Conservation (phyloP, 495 filamentous ascomycete genomes). For the Clohesyomyces aquaticus region DNA sequence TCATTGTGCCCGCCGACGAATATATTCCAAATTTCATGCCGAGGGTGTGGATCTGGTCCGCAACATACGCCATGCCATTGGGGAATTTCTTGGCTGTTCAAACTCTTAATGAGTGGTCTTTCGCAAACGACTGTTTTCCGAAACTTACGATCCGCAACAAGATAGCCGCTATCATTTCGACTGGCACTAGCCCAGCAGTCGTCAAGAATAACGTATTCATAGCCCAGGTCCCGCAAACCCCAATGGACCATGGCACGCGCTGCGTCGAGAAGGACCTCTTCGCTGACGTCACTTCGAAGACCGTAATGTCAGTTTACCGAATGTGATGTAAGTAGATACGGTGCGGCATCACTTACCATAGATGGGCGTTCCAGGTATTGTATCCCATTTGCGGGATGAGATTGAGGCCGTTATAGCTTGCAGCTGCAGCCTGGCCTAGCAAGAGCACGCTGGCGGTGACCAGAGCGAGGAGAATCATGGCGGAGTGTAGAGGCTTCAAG, state of each 20-base stretch:
- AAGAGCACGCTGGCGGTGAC: too few species aligned
- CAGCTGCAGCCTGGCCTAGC: too few species aligned
- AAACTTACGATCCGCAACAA: conserved; percentile 52
- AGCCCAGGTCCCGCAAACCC: conserved; percentile 66
- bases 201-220: conserved; percentile 66
- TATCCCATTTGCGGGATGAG: conserved; percentile 35
- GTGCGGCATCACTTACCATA: neutral
- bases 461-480: too few species aligned
- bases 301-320: conserved; percentile 26
- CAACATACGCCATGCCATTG: conserved; percentile 62
- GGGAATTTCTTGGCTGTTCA: conserved; percentile 62
- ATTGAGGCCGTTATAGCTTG: conserved; percentile 37
- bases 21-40: conserved; percentile 72
- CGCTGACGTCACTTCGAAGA: conserved; percentile 56
- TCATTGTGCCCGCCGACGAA: conserved; percentile 53
- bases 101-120: neutral
- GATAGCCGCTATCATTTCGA: conserved; percentile 50
- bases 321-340: too few species aligned
- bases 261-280: conserved; percentile 53
- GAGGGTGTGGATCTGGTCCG: conserved; percentile 60
- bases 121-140: neutral
- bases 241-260: conserved; percentile 55
- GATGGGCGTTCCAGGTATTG: conserved; percentile 61
- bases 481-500: too few species aligned
- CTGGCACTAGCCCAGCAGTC: conserved; percentile 70